Evolutionary conservation across 441 rosid genomes (phyloP).

Genomic region (Melastoma candidum): DNA sequence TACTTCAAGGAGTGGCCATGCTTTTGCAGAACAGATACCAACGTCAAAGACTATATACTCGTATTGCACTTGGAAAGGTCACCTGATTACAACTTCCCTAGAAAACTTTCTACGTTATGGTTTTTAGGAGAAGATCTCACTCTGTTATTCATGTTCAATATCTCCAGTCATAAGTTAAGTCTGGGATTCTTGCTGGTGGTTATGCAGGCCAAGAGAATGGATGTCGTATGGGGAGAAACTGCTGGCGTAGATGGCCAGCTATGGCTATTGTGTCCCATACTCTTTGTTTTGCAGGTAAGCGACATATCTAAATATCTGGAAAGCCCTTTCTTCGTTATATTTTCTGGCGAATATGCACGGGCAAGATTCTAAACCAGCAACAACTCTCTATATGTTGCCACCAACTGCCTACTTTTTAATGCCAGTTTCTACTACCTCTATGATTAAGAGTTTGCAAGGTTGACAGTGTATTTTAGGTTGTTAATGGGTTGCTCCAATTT

Average conservation of each 20-base stretch:
- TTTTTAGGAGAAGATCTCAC: conserved; percentile 1
- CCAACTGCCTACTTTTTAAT: too few relatives aligned
- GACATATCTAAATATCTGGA: not conserved
- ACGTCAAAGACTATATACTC: conserved; percentile 95
- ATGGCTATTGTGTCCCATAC: too few relatives aligned
- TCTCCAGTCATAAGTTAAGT: not conserved
- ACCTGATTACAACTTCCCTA: not conserved
- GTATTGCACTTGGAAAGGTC: conserved; percentile 96
- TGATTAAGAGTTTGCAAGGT: too few relatives aligned
- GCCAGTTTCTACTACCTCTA: too few relatives aligned
- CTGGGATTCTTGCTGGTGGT: not conserved
- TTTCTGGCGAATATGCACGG: too few relatives aligned
- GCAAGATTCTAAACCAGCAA: too few relatives aligned
- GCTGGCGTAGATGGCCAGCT: conserved; percentile 90
- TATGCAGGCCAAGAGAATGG: conserved; percentile 93
- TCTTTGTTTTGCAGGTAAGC: too few relatives aligned
- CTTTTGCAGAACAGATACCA: conserved; percentile 96
- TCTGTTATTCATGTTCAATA: conserved; percentile 1
- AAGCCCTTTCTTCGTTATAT: too few relatives aligned
- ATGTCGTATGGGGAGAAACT: conserved; percentile 99
- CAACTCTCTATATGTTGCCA: not conserved
- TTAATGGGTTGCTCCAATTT: too few relatives aligned
- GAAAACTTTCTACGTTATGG: not conserved
- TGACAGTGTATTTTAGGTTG: not conserved
- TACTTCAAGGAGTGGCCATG: conserved; percentile 99